Conservation (phyloP, 192 early-diverging fungal genomes). For the Coemansia furcata region DNA sequence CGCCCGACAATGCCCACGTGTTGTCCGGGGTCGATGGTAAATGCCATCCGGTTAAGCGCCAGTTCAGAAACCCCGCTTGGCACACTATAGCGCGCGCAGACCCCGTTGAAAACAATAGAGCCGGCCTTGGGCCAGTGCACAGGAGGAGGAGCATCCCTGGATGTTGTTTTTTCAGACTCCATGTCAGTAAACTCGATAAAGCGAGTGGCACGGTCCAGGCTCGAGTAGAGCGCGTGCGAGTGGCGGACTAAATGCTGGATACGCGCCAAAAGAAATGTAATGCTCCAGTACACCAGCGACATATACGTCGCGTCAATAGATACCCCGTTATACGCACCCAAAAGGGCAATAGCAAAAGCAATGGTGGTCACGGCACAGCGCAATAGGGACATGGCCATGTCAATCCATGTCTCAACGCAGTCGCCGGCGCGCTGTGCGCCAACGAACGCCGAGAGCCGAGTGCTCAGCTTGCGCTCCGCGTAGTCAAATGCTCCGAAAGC, state of each 20-base stretch:
- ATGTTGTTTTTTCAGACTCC: not conserved
- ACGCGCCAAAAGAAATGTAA: constrained; percentile 27
- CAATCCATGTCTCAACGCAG: constrained; percentile 45
- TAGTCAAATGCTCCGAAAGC: constrained; percentile 62
- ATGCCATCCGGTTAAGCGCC: constrained; percentile 60
- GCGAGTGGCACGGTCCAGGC: constrained; percentile 4
- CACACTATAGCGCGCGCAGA: constrained; percentile 61
- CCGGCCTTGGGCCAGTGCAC: constrained; percentile 58
- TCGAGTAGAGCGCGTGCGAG: constrained; percentile 18
- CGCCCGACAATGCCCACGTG: constrained; percentile 84
- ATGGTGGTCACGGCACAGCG: constrained; percentile 17
- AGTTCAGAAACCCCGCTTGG: constrained; percentile 1
- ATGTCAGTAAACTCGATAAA: constrained; percentile 12
- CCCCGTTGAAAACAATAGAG: constrained; percentile 53
- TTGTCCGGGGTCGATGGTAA: constrained; percentile 61
- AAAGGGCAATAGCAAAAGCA: constrained; percentile 28
- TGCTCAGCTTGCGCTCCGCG: constrained; percentile 1
- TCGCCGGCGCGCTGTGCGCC: constrained; percentile 14
- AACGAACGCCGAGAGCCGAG: constrained; percentile 1
- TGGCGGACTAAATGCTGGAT: constrained; percentile 44
- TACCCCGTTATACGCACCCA: not conserved
- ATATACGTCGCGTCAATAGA: not conserved
- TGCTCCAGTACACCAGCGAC: constrained; percentile 19
- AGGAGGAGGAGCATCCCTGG: not conserved
- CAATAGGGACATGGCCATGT: constrained; percentile 32